Conservation (phyloP, 2,329 filamentous ascomycete genomes). For the Sporothrix protearum region DNA sequence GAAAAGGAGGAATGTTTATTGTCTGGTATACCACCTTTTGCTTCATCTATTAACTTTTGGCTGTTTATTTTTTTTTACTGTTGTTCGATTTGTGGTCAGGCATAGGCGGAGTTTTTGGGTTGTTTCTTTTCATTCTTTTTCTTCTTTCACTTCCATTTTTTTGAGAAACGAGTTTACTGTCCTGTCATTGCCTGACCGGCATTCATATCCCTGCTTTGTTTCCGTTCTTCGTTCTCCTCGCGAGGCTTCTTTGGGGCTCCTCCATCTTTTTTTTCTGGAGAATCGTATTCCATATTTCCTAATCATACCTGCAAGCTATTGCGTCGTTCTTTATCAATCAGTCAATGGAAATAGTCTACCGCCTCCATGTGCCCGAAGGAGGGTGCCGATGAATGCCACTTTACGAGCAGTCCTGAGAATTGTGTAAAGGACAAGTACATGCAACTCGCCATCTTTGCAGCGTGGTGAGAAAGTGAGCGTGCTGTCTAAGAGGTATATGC, state of each 20-base stretch:
- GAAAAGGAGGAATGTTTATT: neutral
- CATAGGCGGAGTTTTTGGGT: slow-evolving; percentile 26
- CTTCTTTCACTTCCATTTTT: neutral
- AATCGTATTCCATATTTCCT: neutral
- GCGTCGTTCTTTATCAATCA: neutral
- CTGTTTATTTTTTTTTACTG: neutral
- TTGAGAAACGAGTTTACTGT: neutral
- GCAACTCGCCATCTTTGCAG: neutral
- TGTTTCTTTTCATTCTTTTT: neutral
- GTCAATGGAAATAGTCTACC: neutral
- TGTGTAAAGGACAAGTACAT: neutral
- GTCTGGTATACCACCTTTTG: neutral
- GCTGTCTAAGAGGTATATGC: too few species aligned
- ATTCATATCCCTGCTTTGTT: neutral
- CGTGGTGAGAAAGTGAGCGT: neutral
- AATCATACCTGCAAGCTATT: neutral
- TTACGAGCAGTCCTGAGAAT: neutral
- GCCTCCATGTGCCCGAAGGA: neutral
- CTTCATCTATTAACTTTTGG: neutral
- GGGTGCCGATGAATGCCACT: neutral
- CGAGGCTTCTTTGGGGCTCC: neutral
- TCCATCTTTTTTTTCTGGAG: neutral
- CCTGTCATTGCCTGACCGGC: slow-evolving; percentile 3
- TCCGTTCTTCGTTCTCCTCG: neutral
- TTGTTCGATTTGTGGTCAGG: slow-evolving; percentile 19